Evolutionary conservation across 2,329 filamentous ascomycete genomes (phyloP).

Genomic region (Simplicillium aogashimaense): DNA sequence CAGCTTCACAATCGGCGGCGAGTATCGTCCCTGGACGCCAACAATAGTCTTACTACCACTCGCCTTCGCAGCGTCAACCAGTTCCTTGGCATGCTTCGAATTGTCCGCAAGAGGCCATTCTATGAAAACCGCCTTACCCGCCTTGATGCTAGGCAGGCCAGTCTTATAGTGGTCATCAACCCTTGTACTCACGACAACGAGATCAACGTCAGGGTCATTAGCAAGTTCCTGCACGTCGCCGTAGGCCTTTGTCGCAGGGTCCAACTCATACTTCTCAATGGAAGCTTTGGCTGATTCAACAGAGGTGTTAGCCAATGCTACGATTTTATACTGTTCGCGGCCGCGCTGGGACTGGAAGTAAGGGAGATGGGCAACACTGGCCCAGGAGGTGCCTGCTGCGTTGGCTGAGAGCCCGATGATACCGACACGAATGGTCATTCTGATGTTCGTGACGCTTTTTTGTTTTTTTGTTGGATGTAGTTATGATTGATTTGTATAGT

Average conservation of each 20-base stretch:
- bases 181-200: constrained; percentile 44
- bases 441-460: no score
- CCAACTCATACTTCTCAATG: constrained; percentile 30
- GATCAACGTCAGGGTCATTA: constrained; percentile 36
- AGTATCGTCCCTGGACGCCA: constrained; percentile 38
- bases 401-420: constrained; percentile 48
- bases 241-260: constrained; percentile 33
- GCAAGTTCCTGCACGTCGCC: constrained; percentile 38
- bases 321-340: constrained; percentile 33
- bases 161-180: constrained; percentile 41
- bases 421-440: constrained; percentile 34
- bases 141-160: constrained; percentile 33
- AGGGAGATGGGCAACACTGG: constrained; percentile 44
- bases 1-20: constrained; percentile 33
- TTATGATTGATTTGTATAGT: no score
- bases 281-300: constrained; percentile 31
- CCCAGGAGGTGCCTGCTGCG: constrained; percentile 40
- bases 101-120: constrained; percentile 49
- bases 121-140: constrained; percentile 42
- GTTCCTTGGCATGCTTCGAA: constrained; percentile 25
- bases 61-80: constrained; percentile 23
- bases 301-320: constrained; percentile 42
- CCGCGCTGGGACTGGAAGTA: constrained; percentile 41
- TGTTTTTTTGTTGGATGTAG: no score
- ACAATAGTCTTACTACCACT: constrained; percentile 30